These are phyloP conservation scores for Xylariaceae sp. DNA, from an alignment of 2,329 filamentous ascomycete genomes.

Conservation along the genomic window DNA sequence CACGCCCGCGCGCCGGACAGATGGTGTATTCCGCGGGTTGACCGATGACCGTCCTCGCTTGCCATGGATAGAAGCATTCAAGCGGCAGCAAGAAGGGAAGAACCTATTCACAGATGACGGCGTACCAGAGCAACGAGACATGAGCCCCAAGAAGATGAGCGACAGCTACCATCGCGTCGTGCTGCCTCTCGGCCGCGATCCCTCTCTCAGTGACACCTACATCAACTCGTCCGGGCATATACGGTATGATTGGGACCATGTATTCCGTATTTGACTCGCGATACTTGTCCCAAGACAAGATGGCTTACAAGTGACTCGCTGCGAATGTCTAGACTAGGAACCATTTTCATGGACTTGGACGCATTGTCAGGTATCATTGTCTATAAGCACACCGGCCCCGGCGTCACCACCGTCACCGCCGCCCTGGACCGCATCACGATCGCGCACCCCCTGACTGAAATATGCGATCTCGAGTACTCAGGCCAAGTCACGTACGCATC, in stretches of 20 bases:
- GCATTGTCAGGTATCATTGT: constrained; percentile 71
- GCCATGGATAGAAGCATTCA: constrained; percentile 65
- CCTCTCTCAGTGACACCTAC: constrained; percentile 73
- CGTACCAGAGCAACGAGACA: constrained; percentile 42
- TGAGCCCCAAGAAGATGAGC: constrained; percentile 63
- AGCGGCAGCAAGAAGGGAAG: constrained; percentile 44
- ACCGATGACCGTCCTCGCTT: constrained; percentile 37
- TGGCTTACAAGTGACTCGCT: constrained; percentile 1
- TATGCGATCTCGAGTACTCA: constrained; percentile 71
- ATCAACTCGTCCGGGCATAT: constrained; percentile 72
- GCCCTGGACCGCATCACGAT: constrained; percentile 50
- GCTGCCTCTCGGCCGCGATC: constrained; percentile 65
- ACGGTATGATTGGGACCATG: constrained; percentile 40
- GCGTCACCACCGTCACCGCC: constrained; percentile 47
- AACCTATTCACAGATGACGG: constrained; percentile 24
- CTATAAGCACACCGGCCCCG: constrained; percentile 59
- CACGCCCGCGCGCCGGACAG: constrained; percentile 27
- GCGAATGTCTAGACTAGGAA: constrained; percentile 50
- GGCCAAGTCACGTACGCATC: constrained; percentile 61
- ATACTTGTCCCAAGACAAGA: neutral
- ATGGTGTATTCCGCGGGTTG: constrained; percentile 37
- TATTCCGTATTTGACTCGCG: neutral
- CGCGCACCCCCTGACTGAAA: constrained; percentile 66
- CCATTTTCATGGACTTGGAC: constrained; percentile 75
- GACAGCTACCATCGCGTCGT: constrained; percentile 67